Evolutionary conservation across 2,329 filamentous ascomycete species (phyloP).

Genomic region (Stylonectria norvegica): DNA sequence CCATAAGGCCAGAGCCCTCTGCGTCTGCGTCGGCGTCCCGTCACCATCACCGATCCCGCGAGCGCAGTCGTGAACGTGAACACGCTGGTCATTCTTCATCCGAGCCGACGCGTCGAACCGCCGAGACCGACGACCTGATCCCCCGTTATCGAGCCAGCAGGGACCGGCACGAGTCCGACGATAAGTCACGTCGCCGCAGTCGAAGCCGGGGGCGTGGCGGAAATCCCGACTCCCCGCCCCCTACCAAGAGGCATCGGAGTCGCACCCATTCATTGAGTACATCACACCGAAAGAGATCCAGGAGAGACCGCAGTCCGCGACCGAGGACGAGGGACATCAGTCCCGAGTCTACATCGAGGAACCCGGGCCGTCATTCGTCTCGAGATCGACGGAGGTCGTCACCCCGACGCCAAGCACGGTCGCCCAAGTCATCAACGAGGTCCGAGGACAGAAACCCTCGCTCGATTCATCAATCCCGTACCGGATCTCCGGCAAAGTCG

Average conservation of each 20-base stretch:
- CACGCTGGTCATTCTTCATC: constrained; percentile 24
- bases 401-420: constrained; percentile 29
- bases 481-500: constrained; percentile 25
- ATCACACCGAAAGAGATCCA: constrained; percentile 40
- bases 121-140: constrained; percentile 37
- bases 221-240: constrained; percentile 34
- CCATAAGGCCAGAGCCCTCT: constrained; percentile 31
- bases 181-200: constrained; percentile 33
- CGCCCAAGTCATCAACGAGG: constrained; percentile 27
- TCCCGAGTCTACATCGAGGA: constrained; percentile 33
- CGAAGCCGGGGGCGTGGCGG: constrained; percentile 32
- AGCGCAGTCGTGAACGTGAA: constrained; percentile 11
- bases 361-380: constrained; percentile 32
- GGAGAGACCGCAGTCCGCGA: constrained; percentile 35
- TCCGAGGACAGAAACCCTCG: constrained; percentile 18
- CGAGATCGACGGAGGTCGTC: constrained; percentile 31
- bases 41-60: constrained; percentile 36
- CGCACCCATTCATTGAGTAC: constrained; percentile 38
- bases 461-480: constrained; percentile 21
- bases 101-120: constrained; percentile 25
- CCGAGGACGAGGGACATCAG: constrained; percentile 39
- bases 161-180: constrained; percentile 30
- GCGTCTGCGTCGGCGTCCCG: too few species aligned
- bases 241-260: constrained; percentile 42
- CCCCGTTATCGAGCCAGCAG: constrained; percentile 36